Evolutionary conservation across 2,329 filamentous ascomycete species (phyloP), one percentile per base, ranked within the genome.

Genomic region (Cladorrhinum sp.): DNA sequence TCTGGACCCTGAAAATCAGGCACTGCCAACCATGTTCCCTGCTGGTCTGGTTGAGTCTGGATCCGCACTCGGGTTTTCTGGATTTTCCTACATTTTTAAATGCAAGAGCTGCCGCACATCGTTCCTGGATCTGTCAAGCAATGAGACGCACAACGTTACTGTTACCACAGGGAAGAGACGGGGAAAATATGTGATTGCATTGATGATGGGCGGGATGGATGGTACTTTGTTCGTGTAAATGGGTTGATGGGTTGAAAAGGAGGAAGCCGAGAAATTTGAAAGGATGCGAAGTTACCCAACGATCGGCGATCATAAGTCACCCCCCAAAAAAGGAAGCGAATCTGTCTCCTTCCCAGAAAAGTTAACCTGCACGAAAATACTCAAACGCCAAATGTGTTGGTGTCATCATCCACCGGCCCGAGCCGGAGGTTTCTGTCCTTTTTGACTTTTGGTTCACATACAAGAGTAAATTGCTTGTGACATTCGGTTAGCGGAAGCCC

Each of bases 11-110:
- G 26, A 9, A 30, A 26, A 26, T 46, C 42, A 46, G 39, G 39
- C 57, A 54, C 49, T 53, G 21, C 18, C 28, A 42, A 8, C 48
- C 49, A 50, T 36, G 21, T 20, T 33, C 58, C 52, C 33, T 55
- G 51, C 50, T 30, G 16, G 28, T 55, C 26, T 39, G 26, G 46
- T 55, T 39, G 14, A 55, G 26, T 26, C 57, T 42, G 21, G 57
- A 55, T 49, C 57, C 55, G 12, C 33, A 26, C 24, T 39, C 55
- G 59, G 62, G 62, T 20, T 59, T 57, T 61, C 58, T 58, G 52
- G 59, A 60, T 60, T 57, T 61, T 57, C 57, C 52, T 30, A 14
- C 24, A 46, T 7, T 46, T 28, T 49, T 49, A 28, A 42, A 46
- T 20, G 21, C 54, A 55, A 42, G 4, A 39, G 23, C 18, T 55